Evolutionary conservation across 257 asterid genomes (phyloP).

Genomic region (Solanum piurae): DNA sequence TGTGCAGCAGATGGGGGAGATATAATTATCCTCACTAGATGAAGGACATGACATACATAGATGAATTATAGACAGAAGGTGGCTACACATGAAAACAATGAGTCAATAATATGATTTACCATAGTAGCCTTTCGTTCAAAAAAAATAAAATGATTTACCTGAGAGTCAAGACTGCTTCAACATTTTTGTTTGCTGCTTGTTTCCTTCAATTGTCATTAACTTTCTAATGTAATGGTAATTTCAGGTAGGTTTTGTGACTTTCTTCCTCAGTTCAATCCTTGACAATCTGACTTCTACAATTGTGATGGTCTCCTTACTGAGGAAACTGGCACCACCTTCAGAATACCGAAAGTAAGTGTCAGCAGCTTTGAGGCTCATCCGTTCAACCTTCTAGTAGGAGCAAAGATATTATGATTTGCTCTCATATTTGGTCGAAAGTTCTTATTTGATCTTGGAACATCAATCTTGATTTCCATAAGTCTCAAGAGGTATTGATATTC

Average conservation of each 20-base stretch:
- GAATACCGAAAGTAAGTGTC: constrained; percentile 86
- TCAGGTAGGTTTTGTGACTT: constrained; percentile 90
- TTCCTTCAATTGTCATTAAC: not conserved
- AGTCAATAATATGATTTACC: not conserved
- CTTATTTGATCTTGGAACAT: not conserved
- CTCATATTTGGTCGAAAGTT: not conserved
- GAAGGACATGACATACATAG: not conserved
- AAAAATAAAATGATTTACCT: not conserved
- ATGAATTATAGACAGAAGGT: not conserved
- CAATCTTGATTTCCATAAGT: not conserved
- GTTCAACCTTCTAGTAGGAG: not conserved
- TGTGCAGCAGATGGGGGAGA: not conserved
- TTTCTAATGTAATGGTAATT: constrained; percentile 11
- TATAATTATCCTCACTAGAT: not conserved
- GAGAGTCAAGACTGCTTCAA: not conserved
- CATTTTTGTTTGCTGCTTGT: not conserved
- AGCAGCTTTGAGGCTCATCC: not conserved
- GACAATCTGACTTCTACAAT: constrained; percentile 98
- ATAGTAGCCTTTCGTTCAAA: not conserved
- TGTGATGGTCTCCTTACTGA: constrained; percentile 90
- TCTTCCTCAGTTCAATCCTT: constrained; percentile 85
- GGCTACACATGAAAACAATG: not conserved
- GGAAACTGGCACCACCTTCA: constrained; percentile 91
- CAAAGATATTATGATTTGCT: not conserved
- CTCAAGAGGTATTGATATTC: not conserved